Conservation (phyloP, 1,284 basidiomycete species). For the Athelia sp. region DNA sequence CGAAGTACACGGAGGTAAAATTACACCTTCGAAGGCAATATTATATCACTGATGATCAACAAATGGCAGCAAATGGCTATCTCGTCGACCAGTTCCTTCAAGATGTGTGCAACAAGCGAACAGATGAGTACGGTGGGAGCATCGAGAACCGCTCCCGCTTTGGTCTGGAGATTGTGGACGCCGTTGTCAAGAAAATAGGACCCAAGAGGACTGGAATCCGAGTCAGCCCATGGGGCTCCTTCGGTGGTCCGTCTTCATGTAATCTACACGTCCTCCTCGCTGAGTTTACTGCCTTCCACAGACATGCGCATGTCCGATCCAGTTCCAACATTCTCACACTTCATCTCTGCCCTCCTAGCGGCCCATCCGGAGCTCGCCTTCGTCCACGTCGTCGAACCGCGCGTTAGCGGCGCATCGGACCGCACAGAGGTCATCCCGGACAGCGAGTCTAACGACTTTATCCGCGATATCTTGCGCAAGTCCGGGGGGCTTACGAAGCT, state of each 20-base stretch:
- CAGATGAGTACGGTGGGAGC: conserved; percentile 52
- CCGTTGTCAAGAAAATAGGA: conserved; percentile 31
- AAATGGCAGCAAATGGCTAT: conserved; percentile 28
- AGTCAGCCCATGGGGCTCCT: conserved; percentile 45
- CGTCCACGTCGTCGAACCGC: conserved; percentile 41
- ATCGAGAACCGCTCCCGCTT: conserved; percentile 48
- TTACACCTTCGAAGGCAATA: too few species aligned
- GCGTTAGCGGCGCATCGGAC: conserved; percentile 14
- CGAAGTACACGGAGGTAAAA: neutral
- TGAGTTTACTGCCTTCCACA: conserved; percentile 7
- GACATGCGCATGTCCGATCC: conserved; percentile 45
- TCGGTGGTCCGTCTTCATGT: conserved; percentile 24
- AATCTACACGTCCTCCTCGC: neutral
- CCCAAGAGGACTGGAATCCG: conserved; percentile 41
- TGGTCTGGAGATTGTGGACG: conserved; percentile 39
- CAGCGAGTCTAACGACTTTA: conserved; percentile 7
- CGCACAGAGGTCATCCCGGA: conserved; percentile 3
- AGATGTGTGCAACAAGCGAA: conserved; percentile 40
- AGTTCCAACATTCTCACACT: conserved; percentile 30
- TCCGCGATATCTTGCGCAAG: conserved; percentile 9
- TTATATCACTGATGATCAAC: too few species aligned
- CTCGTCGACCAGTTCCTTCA: conserved; percentile 40
- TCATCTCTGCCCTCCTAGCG: conserved; percentile 25
- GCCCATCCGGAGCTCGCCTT: conserved; percentile 45
- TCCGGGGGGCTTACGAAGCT: conserved; percentile 11